Evolutionary conservation across 2,329 filamentous ascomycete genomes (phyloP).

Genomic region (Sporothrix luriei): DNA sequence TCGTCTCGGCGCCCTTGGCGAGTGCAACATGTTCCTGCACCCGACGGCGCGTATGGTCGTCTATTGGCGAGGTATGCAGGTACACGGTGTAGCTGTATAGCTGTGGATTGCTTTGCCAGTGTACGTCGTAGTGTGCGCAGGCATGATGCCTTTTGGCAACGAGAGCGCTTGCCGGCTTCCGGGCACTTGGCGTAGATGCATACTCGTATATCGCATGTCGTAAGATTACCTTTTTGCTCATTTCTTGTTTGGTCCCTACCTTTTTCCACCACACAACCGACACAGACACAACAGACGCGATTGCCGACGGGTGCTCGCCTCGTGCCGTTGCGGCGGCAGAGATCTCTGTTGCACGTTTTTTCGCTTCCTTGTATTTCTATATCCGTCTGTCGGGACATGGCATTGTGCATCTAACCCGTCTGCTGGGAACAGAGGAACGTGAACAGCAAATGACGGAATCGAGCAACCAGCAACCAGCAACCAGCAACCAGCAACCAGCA

Average conservation of each 20-base stretch:
- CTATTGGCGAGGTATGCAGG: slow-evolving; percentile 12
- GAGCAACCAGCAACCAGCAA: background rate
- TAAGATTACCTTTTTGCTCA: too few relatives aligned
- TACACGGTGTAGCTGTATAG: background rate
- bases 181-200: background rate
- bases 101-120: background rate
- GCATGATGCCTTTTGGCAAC: background rate
- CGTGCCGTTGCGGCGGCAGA: slow-evolving; percentile 8
- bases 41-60: background rate
- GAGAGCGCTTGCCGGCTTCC: background rate
- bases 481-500: too few relatives aligned
- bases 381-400: background rate
- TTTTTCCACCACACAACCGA: background rate
- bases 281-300: slow-evolving; percentile 7
- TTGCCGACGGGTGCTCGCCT: slow-evolving; percentile 12
- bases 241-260: background rate
- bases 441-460: background rate
- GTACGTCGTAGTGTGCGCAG: background rate
- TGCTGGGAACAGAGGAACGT: background rate
- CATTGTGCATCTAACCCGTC: slow-evolving; percentile 16
- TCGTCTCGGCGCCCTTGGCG: background rate
- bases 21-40: slow-evolving; percentile 10
- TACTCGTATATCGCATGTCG: too few relatives aligned
- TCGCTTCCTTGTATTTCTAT: background rate
- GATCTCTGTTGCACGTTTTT: background rate